Evolutionary conservation across 768 basidiomycete genomes (phyloP).

Genomic region (Serendipita sp.): DNA sequence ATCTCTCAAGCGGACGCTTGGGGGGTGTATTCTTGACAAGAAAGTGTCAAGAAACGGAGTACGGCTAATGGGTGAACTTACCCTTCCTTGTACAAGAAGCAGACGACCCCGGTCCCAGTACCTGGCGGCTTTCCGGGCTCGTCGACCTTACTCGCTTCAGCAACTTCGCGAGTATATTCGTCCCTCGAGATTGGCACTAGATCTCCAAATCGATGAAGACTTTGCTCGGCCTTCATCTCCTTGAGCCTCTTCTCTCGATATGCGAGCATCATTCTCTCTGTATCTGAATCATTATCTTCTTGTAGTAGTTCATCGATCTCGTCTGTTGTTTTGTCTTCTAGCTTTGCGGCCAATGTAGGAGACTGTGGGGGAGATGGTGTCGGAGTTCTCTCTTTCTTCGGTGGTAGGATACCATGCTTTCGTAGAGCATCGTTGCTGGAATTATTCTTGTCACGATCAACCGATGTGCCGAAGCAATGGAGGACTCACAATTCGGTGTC

Average conservation of each 20-base stretch:
- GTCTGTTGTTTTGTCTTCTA: slow-evolving; percentile 43
- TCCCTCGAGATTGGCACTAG: slow-evolving; percentile 81
- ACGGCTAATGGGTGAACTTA: slow-evolving; percentile 24
- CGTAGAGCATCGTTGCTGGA: slow-evolving; percentile 82
- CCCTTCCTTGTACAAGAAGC: slow-evolving; percentile 92
- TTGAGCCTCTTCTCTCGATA: slow-evolving; percentile 47
- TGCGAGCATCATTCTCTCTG: slow-evolving; percentile 52
- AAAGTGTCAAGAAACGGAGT: neutral
- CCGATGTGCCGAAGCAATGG: neutral
- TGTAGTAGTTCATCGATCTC: slow-evolving; percentile 57
- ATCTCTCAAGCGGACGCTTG: slow-evolving; percentile 57
- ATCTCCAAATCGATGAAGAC: slow-evolving; percentile 58
- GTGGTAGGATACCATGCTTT: slow-evolving; percentile 81
- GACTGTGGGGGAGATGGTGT: slow-evolving; percentile 72
- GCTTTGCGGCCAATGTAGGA: slow-evolving; percentile 48
- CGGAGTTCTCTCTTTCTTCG: slow-evolving; percentile 46
- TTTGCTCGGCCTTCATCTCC: slow-evolving; percentile 41
- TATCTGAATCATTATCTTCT: slow-evolving; percentile 59
- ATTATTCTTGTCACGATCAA: slow-evolving; percentile 5
- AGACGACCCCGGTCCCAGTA: slow-evolving; percentile 78
- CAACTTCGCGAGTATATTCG: slow-evolving; percentile 90
- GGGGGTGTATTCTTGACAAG: slow-evolving; percentile 41
- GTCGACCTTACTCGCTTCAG: slow-evolving; percentile 67
- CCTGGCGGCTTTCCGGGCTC: slow-evolving; percentile 41
- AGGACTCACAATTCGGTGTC: slow-evolving; percentile 85